Conservation (phyloP, 1,284 basidiomycete species). For the Ustilago tritici region DNA sequence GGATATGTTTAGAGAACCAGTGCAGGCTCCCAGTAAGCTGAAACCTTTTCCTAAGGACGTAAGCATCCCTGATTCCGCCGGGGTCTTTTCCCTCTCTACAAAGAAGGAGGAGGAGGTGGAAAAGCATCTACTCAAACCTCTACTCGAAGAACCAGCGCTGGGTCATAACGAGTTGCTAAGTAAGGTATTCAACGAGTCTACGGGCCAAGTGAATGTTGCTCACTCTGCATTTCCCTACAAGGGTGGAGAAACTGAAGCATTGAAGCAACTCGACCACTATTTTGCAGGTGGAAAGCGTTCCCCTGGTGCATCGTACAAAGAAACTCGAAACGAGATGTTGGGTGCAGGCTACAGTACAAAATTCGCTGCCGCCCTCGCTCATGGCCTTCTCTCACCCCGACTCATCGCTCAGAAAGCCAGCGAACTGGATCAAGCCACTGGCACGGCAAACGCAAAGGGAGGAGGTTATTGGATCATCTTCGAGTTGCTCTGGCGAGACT, state of each 20-base stretch:
- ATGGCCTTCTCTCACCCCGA: conserved; percentile 57
- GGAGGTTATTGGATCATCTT: conserved; percentile 66
- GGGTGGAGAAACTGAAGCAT: conserved; percentile 62
- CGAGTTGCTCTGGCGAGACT: conserved; percentile 65
- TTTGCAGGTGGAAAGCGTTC: conserved; percentile 14
- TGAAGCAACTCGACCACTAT: conserved; percentile 54
- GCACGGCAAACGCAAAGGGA: conserved; percentile 19
- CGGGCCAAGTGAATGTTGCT: conserved; percentile 14
- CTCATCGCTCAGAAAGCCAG: conserved; percentile 50
- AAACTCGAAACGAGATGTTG: conserved; percentile 60
- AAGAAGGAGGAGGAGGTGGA: conserved; percentile 33
- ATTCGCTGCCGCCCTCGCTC: conserved; percentile 59
- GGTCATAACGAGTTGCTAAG: conserved; percentile 33
- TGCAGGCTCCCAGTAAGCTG: conserved; percentile 44
- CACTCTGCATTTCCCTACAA: conserved; percentile 57
- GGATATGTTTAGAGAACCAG: conserved; percentile 48
- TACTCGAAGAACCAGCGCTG: conserved; percentile 46
- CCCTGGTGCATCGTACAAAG: conserved; percentile 56
- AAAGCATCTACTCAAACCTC: conserved; percentile 43
- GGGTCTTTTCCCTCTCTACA: conserved; percentile 34
- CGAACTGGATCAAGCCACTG: conserved; percentile 42
- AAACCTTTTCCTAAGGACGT: conserved; percentile 48
- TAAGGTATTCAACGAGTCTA: conserved; percentile 13
- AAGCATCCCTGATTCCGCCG: conserved; percentile 21
- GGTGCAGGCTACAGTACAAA: conserved; percentile 60